phyloP scores from a whole-genome alignment of 768 basidiomycete genomes.

The Jaapia argillacea region DNA sequence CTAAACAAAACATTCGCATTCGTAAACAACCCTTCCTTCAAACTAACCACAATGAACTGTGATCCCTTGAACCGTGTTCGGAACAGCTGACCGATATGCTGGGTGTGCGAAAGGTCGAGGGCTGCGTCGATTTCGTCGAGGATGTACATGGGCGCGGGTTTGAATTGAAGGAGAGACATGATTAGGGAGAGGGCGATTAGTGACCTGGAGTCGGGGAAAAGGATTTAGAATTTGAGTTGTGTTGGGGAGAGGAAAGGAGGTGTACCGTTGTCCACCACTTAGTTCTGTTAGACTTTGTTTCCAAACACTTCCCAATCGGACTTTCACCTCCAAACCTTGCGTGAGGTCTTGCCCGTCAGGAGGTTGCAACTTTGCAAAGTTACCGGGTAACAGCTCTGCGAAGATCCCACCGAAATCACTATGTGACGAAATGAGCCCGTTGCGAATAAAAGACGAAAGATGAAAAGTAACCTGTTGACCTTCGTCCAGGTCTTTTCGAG shows the following conservation, averaged over 20 bases:
- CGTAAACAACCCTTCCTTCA: constrained; percentile 95
- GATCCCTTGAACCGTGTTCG: constrained; percentile 93
- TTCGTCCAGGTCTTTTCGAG: constrained; percentile 94
- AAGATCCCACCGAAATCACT: constrained; percentile 98
- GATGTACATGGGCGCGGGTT: constrained; percentile 98
- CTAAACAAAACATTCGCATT: constrained; percentile 96
- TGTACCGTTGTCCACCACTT: constrained; percentile 92
- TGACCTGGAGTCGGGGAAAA: constrained; percentile 48
- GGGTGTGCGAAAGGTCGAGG: constrained; percentile 90
- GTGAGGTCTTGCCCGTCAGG: constrained; percentile 92
- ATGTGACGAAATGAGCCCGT: constrained; percentile 4
- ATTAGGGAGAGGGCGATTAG: constrained; percentile 96
- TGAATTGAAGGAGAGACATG: constrained; percentile 98
- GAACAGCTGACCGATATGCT: constrained; percentile 98
- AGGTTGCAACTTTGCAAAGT: constrained; percentile 90
- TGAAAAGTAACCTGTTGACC: constrained; percentile 66
- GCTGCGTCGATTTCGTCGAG: constrained; percentile 98
- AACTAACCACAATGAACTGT: constrained; percentile 95
- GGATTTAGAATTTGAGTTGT: not conserved
- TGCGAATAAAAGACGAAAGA: not conserved
- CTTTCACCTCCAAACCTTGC: constrained; percentile 95
- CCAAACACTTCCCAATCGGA: constrained; percentile 91
- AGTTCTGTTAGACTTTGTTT: constrained; percentile 96
- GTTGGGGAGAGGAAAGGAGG: constrained; percentile 1
- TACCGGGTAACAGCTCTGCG: constrained; percentile 89